A percentile compares a stretch with the other conserved stretches of the same genome.
phyloP scores from a whole-genome alignment of 352 stramenopile genomes.

The Salisapilia sapeloensis region DNA sequence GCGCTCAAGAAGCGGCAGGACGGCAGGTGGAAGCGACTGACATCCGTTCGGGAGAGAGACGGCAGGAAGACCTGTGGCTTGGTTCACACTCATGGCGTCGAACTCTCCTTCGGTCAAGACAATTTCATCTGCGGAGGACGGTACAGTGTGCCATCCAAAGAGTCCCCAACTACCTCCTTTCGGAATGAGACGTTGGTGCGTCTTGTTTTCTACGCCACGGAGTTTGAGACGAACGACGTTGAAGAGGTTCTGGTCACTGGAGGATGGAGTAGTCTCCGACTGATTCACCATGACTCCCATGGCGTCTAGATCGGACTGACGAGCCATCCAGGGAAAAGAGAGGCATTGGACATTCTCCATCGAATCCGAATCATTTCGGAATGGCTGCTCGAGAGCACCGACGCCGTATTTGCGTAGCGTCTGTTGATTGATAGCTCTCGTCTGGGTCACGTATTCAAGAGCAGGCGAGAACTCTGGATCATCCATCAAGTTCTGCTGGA shows the following conservation, averaged over 20 bases:
- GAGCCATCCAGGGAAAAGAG: slow-evolving; percentile 94
- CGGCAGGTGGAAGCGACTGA: slow-evolving; percentile 86
- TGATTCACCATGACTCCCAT: slow-evolving; percentile 69
- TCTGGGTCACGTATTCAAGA: slow-evolving; percentile 53
- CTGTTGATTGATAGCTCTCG: slow-evolving; percentile 40
- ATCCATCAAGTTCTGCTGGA: slow-evolving; percentile 67
- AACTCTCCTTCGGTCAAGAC: slow-evolving; percentile 97
- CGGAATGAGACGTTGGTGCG: slow-evolving; percentile 72
- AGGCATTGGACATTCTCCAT: slow-evolving; percentile 68
- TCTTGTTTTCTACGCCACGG: slow-evolving; percentile 71
- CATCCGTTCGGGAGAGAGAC: slow-evolving; percentile 96
- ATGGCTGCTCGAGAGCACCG: slow-evolving; percentile 77
- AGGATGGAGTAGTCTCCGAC: slow-evolving; percentile 1
- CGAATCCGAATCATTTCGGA: slow-evolving; percentile 40
- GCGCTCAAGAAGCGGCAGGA: slow-evolving; percentile 91
- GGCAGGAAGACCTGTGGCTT: slow-evolving; percentile 84
- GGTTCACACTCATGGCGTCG: slow-evolving; percentile 94
- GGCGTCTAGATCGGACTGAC: slow-evolving; percentile 48
- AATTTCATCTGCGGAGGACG: slow-evolving; percentile 69
- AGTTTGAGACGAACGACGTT: slow-evolving; percentile 74
- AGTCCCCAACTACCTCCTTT: slow-evolving; percentile 93
- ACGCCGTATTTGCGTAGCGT: slow-evolving; percentile 82
- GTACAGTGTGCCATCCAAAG: slow-evolving; percentile 98
- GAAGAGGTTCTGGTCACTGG: slow-evolving; percentile 59
- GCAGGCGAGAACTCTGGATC: slow-evolving; percentile 39